These are phyloP conservation scores for Arthrinium puccinioides DNA, from an alignment of 2,329 filamentous ascomycete genomes.

Conservation along the genomic window DNA sequence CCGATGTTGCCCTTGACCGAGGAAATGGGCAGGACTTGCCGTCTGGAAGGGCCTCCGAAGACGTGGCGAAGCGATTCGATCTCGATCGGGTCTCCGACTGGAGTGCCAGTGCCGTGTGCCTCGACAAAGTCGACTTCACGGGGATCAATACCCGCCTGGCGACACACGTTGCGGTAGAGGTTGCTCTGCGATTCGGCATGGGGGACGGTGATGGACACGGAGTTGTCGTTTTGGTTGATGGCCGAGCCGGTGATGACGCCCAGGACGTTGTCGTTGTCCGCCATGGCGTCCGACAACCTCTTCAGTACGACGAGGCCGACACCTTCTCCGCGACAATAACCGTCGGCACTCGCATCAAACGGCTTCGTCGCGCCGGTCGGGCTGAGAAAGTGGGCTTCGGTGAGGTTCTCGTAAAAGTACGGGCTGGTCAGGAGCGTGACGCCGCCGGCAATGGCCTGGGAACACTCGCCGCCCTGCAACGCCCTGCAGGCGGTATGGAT, in stretches of 20 bases:
- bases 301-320: constrained; percentile 24
- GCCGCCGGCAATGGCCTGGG: constrained; percentile 29
- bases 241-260: constrained; percentile 17
- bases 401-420: constrained; percentile 14
- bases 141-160: constrained; percentile 5
- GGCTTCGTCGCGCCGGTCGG: constrained; percentile 33
- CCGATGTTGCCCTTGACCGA: constrained; percentile 27
- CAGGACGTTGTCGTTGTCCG: constrained; percentile 24
- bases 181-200: constrained; percentile 6
- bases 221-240: constrained; percentile 8
- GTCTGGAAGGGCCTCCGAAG: neutral
- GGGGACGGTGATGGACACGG: constrained; percentile 9
- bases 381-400: constrained; percentile 31
- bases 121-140: constrained; percentile 5
- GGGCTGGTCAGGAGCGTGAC: constrained; percentile 27
- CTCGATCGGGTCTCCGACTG: constrained; percentile 9
- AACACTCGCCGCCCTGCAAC: constrained; percentile 22
- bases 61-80: constrained; percentile 8
- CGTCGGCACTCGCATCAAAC: constrained; percentile 13
- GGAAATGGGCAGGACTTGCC: constrained; percentile 10
- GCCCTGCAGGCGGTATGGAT: constrained; percentile 24
- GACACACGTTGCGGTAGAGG: constrained; percentile 5
- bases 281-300: constrained; percentile 19
- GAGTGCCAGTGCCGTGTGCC: constrained; percentile 6
- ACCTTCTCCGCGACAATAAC: constrained; percentile 25